These are phyloP conservation scores for Cyberlindnera mycetangii DNA, from an alignment of 805 yeast genomes.

Conservation along the genomic window DNA sequence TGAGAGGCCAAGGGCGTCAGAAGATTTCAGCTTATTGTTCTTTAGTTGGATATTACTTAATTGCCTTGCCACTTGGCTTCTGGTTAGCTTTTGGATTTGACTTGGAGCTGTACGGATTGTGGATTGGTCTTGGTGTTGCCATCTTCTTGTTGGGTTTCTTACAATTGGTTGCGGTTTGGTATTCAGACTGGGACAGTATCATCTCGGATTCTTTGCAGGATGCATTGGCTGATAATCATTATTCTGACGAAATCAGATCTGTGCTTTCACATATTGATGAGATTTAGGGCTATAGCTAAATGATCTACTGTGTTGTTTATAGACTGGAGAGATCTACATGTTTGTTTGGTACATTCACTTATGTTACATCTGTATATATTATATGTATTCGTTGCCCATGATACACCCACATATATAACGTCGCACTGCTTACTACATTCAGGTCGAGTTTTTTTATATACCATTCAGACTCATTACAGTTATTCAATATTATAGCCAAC, in stretches of 20 bases:
- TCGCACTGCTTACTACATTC: too few relatives aligned
- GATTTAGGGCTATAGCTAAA: not conserved
- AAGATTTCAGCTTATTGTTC: conserved; percentile 60
- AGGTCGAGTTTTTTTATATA: too few relatives aligned
- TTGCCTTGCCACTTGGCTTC: conserved; percentile 59
- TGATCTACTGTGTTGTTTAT: too few relatives aligned
- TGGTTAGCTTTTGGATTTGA: conserved; percentile 47
- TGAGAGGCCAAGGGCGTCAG: conserved; percentile 77
- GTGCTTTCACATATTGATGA: conserved; percentile 23
- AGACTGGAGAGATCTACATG: too few relatives aligned
- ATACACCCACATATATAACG: too few relatives aligned
- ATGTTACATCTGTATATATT: too few relatives aligned
- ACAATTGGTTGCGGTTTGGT: conserved; percentile 37
- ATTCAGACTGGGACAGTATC: conserved; percentile 46
- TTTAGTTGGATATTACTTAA: conserved; percentile 51
- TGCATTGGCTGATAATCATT: conserved; percentile 29
- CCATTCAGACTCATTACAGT: too few relatives aligned
- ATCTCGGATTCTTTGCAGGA: conserved; percentile 40
- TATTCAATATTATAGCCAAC: not conserved
- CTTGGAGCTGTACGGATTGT: conserved; percentile 51
- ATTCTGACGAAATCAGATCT: conserved; percentile 21
- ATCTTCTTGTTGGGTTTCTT: conserved; percentile 45
- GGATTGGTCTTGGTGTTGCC: conserved; percentile 59
- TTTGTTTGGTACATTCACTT: too few relatives aligned
- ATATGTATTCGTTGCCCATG: too few relatives aligned